These are phyloP conservation scores for Sporothrix variecibatus DNA, from an alignment of 2,329 filamentous ascomycete species.

Conservation along the genomic window DNA sequence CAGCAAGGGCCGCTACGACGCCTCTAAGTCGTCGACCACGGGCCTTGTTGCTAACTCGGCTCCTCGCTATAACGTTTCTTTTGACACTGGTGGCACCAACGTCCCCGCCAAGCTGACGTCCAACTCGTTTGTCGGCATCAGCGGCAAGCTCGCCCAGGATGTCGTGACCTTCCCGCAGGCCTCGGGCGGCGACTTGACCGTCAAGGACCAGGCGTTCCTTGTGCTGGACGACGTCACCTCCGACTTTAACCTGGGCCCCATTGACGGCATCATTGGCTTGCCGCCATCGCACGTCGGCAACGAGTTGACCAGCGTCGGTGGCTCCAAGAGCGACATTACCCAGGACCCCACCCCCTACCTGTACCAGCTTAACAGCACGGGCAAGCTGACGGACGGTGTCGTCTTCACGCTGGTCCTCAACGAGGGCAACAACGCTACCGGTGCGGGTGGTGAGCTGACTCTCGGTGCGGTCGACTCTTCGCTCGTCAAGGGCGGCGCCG, in stretches of 20 bases:
- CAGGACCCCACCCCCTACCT: conserved; percentile 30
- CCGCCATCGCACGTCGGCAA: conserved; percentile 26
- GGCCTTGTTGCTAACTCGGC: background rate
- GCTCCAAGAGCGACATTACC: background rate
- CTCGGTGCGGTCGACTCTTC: conserved; percentile 36
- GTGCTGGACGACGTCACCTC: conserved; percentile 36
- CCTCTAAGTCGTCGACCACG: conserved; percentile 28
- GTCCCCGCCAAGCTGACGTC: conserved; percentile 33
- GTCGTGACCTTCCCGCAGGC: conserved; percentile 32
- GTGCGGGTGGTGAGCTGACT: conserved; percentile 35
- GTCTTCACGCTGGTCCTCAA: conserved; percentile 37
- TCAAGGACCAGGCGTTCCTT: conserved; percentile 36
- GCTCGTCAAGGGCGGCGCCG: conserved; percentile 33
- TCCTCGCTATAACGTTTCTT: conserved; percentile 30
- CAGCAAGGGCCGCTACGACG: conserved; percentile 33
- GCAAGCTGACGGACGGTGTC: conserved; percentile 32
- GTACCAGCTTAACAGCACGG: conserved; percentile 36
- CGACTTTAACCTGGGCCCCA: conserved; percentile 32
- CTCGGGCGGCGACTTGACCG: conserved; percentile 28
- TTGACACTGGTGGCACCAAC: conserved; percentile 35
- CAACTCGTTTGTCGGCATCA: conserved; percentile 22
- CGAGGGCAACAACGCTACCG: conserved; percentile 27
- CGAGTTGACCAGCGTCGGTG: background rate
- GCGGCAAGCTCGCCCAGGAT: conserved; percentile 35
- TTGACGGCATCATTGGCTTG: conserved; percentile 39